These are phyloP conservation scores for Paraconiothyrium brasiliense DNA, from an alignment of 2,329 filamentous ascomycete genomes.

Conservation along the genomic window DNA sequence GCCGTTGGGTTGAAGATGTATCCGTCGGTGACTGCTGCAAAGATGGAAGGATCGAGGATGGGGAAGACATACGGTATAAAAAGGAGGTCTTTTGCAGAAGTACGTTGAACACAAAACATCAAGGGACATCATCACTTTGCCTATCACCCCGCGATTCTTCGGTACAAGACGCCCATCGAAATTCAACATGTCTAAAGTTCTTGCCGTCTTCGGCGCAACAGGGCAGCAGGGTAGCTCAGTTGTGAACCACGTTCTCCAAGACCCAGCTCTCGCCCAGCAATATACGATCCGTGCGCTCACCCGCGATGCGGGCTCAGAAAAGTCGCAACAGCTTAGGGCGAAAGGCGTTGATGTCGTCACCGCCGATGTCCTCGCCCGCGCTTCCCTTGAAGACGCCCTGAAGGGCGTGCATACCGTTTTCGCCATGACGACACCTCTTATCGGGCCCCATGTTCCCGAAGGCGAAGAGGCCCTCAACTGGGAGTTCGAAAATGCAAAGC, in stretches of 20 bases:
- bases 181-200: slow-evolving; percentile 2
- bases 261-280: slow-evolving; percentile 56
- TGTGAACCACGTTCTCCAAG: slow-evolving; percentile 41
- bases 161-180: slow-evolving; percentile 48
- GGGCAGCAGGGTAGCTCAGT: not conserved
- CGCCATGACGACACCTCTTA: slow-evolving; percentile 54
- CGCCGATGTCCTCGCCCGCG: slow-evolving; percentile 53
- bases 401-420: slow-evolving; percentile 60
- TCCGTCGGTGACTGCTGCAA: no score
- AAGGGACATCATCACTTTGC: no score
- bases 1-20: no score
- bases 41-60: no score
- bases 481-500: slow-evolving; percentile 44
- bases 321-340: slow-evolving; percentile 40
- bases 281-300: slow-evolving; percentile 63
- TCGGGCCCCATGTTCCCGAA: slow-evolving; percentile 17
- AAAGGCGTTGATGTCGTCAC: slow-evolving; percentile 46
- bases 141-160: slow-evolving; percentile 33
- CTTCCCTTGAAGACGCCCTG: slow-evolving; percentile 55
- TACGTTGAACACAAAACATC: no score
- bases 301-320: slow-evolving; percentile 52
- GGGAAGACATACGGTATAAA: no score
- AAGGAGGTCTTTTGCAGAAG: no score
- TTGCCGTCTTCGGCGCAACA: not conserved
- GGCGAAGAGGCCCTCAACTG: not conserved